Conservation (phyloP, 805 yeast genomes). For the Starmerella scarabaei region DNA sequence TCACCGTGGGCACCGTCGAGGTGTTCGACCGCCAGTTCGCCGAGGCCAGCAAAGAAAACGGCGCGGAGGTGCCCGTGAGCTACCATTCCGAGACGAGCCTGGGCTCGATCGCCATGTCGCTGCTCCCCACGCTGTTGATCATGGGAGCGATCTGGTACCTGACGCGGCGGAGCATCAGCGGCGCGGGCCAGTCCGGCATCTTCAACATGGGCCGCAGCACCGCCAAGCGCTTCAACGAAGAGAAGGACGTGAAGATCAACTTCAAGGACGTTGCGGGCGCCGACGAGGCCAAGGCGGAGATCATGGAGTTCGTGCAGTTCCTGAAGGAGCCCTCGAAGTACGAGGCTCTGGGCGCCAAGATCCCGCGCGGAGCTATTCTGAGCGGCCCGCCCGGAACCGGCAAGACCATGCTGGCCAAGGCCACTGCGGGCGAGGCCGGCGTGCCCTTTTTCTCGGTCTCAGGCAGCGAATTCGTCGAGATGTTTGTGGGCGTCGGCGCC, state of each 20-base stretch:
- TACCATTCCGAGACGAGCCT: constrained; percentile 62
- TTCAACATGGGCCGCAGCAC: constrained; percentile 79
- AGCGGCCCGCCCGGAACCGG: constrained; percentile 99
- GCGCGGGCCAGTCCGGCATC: constrained; percentile 63
- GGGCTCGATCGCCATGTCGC: constrained; percentile 50
- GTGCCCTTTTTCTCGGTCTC: constrained; percentile 93
- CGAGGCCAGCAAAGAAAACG: constrained; percentile 58
- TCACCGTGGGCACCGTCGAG: constrained; percentile 81
- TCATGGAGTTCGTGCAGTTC: constrained; percentile 93
- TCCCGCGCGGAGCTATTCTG: constrained; percentile 94
- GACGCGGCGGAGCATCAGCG: constrained; percentile 51
- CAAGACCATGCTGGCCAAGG: constrained; percentile 90
- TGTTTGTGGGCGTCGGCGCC: constrained; percentile 99
- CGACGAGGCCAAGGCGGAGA: constrained; percentile 92
- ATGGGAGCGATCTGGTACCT: constrained; percentile 82
- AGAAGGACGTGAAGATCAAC: constrained; percentile 74
- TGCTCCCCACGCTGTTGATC: constrained; percentile 78
- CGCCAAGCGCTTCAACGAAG: constrained; percentile 84
- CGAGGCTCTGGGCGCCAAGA: constrained; percentile 88
- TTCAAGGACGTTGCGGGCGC: constrained; percentile 96
- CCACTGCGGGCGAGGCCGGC: constrained; percentile 98
- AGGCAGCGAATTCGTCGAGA: constrained; percentile 95
- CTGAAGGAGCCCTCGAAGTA: constrained; percentile 81
- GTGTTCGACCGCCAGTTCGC: constrained; percentile 70
- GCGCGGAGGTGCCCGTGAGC: constrained; percentile 62